Base-by-base conservation (phyloP, 139 green algal genomes). In the Nannochloris sp. region DNA sequence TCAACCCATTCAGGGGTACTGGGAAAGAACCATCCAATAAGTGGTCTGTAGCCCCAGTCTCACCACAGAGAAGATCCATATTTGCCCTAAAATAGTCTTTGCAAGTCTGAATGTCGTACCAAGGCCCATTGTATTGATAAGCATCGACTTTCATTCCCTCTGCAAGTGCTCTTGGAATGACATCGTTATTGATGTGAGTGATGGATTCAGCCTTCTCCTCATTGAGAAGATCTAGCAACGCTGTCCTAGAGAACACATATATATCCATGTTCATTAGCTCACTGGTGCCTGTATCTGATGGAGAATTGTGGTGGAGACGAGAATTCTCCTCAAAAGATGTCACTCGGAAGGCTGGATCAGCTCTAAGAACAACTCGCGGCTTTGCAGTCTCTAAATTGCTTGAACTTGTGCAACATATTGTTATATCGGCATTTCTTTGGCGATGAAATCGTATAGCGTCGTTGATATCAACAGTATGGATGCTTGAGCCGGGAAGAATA, bases 71-170 rank as follows among this genome's bases (percentile, higher is more conserved):
- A 48, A 93, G 79, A 45, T 69, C 56, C 56, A 94, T 66, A 70
- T 94, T 93, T 49, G 84, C 63, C 31, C 90, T 68, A 61, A 83
- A 92, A 62, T 90, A 94, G n/a, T 91, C 83, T 51, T 82, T 61
- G 49, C 84, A 71, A 46, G 23, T 71, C 26, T 48, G 60, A 30
- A 85, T 68, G 14, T 84, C 76, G 62, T 72, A 70, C 84, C 85
- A 94, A 78, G 86, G 91, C 68, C 84, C 93, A 65, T 96, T 89
- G 85, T 97, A 98, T 30, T 96, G 85, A 74, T 84, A 87, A 0
- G 84, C 82, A 56, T 86, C 73, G 23, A 91, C 67, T 48, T 84
- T 68, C 73, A 83, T 76, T 25, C 74, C 83, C 28, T 83, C 66
- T 6, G 67, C 61, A 63, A 85, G 78, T 2, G 87, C 87, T 8